Percentiles rank a stretch among this genome's conserved stretches.
Evolutionary conservation across 75 land plant genomes (phyloP).

Genomic region (Selaginella moellendorffii): DNA sequence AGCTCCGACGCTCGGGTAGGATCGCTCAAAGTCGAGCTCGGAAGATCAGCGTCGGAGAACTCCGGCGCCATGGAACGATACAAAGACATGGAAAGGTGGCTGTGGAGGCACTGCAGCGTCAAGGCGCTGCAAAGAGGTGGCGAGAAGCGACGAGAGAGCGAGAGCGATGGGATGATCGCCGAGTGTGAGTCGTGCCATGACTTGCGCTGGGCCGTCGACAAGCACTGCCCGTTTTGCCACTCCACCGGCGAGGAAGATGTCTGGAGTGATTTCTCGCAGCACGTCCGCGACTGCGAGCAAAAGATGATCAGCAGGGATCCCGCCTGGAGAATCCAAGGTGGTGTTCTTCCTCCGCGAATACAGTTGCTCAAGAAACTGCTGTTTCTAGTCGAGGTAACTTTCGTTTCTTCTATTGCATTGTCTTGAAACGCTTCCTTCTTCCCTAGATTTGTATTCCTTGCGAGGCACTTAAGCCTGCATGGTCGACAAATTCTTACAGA

Average conservation of each 20-base stretch:
- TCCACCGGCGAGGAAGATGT: slow-evolving; percentile 22
- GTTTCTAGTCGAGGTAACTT: no score
- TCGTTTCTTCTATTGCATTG: no score
- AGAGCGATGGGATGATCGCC: slow-evolving; percentile 27
- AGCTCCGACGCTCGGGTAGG: not conserved
- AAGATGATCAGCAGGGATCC: no score
- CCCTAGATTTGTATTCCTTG: slow-evolving; percentile 65
- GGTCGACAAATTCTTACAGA: slow-evolving; percentile 50
- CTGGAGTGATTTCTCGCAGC: slow-evolving; percentile 35
- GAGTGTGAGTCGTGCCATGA: slow-evolving; percentile 50
- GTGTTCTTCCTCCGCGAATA: no score
- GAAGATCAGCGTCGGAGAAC: no score
- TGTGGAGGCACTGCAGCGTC: slow-evolving; percentile 51
- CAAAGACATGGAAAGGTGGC: slow-evolving; percentile 58
- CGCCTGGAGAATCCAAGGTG: no score
- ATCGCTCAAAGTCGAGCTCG: not conserved
- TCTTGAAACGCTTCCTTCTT: no score
- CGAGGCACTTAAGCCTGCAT: slow-evolving; percentile 56
- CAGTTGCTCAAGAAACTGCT: no score
- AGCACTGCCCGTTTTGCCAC: slow-evolving; percentile 60
- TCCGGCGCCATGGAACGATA: slow-evolving; percentile 38
- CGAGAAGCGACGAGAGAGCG: slow-evolving; percentile 36
- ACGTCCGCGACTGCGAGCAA: no score
- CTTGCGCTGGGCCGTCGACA: slow-evolving; percentile 34
- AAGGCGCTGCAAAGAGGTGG: slow-evolving; percentile 33